These are phyloP conservation scores for Dendrobium nobile DNA, from an alignment of 106 monocot genomes.

Conservation along the genomic window DNA sequence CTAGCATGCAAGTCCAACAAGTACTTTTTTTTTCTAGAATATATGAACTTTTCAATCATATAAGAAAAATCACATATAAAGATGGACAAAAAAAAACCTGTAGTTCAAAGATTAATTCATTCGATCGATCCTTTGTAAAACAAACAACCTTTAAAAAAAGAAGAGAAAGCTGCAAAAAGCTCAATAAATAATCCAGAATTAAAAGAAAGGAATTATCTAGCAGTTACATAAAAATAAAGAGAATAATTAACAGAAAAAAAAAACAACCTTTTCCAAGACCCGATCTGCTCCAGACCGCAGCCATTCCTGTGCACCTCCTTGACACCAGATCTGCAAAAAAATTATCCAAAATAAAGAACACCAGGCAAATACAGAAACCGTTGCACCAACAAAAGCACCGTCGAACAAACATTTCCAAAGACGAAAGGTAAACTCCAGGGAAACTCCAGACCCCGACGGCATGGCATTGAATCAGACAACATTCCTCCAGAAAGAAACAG, in stretches of 20 bases:
- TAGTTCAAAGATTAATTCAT: not conserved
- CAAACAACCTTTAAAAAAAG: not conserved
- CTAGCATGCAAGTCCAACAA: not conserved
- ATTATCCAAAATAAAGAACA: not conserved
- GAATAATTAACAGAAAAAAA: constrained; percentile 7
- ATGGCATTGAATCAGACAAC: constrained; percentile 3
- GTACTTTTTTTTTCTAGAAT: not conserved
- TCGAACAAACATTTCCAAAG: not conserved
- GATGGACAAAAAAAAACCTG: not conserved
- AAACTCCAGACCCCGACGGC: not conserved
- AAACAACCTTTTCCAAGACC: constrained; percentile 45
- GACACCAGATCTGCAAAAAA: constrained; percentile 18
- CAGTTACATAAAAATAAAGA: not conserved
- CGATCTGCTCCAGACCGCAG: constrained; percentile 20
- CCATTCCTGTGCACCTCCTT: constrained; percentile 23
- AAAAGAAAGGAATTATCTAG: not conserved
- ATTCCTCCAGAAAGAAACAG: not conserved
- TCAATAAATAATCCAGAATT: not conserved
- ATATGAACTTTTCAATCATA: not conserved
- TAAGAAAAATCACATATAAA: not conserved
- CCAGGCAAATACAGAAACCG: not conserved
- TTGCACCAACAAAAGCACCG: not conserved
- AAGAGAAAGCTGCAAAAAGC: not conserved
- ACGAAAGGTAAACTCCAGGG: not conserved
- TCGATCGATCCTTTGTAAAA: not conserved